Percentiles rank a stretch among this genome's conserved stretches.
Conservation (phyloP, 2,329 filamentous ascomycete genomes). For the Monilinia vaccinii-corymbosi region DNA sequence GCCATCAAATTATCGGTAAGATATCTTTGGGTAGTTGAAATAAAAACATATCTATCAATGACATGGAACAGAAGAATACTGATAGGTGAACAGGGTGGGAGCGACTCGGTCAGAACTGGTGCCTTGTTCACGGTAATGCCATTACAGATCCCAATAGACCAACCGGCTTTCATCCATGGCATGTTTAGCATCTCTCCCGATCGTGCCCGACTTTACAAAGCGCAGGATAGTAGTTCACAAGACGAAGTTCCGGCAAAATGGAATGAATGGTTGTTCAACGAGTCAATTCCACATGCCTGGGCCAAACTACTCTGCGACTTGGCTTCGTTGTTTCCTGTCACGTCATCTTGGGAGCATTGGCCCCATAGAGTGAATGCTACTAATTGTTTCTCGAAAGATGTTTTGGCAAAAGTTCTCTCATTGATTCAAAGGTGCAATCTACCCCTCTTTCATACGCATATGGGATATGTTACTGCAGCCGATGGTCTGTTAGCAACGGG, state of each 20-base stretch:
- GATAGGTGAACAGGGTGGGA: neutral
- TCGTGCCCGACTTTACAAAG: conserved; percentile 25
- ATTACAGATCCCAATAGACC: conserved; percentile 26
- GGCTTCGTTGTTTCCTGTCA: conserved; percentile 5
- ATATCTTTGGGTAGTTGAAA: neutral
- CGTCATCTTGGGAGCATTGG: conserved; percentile 17
- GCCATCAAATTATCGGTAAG: conserved; percentile 25
- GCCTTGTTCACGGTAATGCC: conserved; percentile 30
- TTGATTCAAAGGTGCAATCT: conserved; percentile 15
- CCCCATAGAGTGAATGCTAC: conserved; percentile 11
- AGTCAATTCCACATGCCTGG: conserved; percentile 25
- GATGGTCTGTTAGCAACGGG: conserved; percentile 14
- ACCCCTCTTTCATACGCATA: conserved; percentile 17
- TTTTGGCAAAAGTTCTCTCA: conserved; percentile 13
- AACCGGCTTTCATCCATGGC: conserved; percentile 31
- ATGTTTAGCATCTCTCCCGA: conserved; percentile 30
- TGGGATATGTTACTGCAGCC: conserved; percentile 14
- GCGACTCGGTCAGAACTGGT: conserved; percentile 12
- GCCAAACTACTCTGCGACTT: conserved; percentile 16
- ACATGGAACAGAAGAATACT: neutral
- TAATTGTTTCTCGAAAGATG: conserved; percentile 11
- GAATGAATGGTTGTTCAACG: conserved; percentile 27
- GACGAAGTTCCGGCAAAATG: conserved; percentile 23
- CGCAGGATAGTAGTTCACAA: conserved; percentile 19
- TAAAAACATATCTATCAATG: too few relatives aligned